Evolutionary conservation across 2,329 filamentous ascomycete species (phyloP), one percentile per base, ranked within the genome.

Genomic region (Colletotrichum destructivum): DNA sequence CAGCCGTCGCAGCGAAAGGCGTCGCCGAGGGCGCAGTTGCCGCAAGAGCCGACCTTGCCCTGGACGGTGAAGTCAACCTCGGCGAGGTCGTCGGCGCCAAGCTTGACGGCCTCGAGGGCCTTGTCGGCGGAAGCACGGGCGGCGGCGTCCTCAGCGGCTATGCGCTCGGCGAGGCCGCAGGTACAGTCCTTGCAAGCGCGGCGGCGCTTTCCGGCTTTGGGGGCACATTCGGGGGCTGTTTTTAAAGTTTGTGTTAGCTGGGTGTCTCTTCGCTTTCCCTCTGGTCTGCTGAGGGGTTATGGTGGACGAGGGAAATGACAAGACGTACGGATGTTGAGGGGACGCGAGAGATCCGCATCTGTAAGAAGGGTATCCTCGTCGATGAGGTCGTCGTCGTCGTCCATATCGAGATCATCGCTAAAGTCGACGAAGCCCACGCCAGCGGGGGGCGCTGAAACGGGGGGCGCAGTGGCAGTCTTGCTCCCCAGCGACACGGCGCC

Each of bases 1-100:
- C 88, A 89, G 35, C 86, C 90, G 61, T 90, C 90, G 80, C 92
- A 94, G 51, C 92, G 87, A 84, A 95, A 95, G 4, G 96, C 96
- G 82, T 98, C 96, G 62, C 96, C 96, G 18, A 99, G 87, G 38
- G 95, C 93, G 82, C 96, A 98, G 83, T 96, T 98, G 38, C 94
- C 94, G 81, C 96, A 99, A 21, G 94, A 97, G 66, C 96, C 96
- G 7, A 96, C 94, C 85, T 98, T 98, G 76, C 96, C 96, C 82
- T 97, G 89, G n/a, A 98, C 94, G 0, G 96, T 99, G 80, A 99
- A 98, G 82, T 99, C 96, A 11, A 98, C 88, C 82, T 98, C 96
- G 62, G 90, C 91, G 60, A 99, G 84, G 79, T 99, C 96, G 77
- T 94, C 91, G 0, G 89, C 85, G 49, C 87, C 89, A 57, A 97